Percentiles rank a stretch among this genome's conserved stretches.
Conservation (phyloP, 202 grass and related monocot genomes). For the Eragrostis tef region DNA sequence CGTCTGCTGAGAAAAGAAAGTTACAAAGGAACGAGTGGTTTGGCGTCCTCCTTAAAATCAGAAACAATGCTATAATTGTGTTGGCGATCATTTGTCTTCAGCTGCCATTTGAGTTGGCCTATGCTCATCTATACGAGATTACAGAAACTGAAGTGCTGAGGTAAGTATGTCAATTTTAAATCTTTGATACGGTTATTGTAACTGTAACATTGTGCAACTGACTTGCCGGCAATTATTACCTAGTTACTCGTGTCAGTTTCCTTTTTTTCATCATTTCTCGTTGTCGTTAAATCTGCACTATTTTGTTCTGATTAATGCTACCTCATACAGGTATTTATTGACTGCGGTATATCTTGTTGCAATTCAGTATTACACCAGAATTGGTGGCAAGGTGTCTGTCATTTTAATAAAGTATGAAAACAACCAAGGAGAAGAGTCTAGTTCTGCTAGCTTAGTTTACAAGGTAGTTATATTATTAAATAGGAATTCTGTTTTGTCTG, state of each 20-base stretch:
- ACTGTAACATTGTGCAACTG: background rate
- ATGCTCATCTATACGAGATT: conserved; percentile 95
- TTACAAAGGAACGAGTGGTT: conserved; percentile 94
- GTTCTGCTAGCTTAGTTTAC: conserved; percentile 96
- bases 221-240: conserved; percentile 32
- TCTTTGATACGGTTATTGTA: conserved; percentile 6
- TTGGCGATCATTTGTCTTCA: conserved; percentile 94
- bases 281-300: background rate
- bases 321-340: conserved; percentile 72
- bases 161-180: conserved; percentile 47
- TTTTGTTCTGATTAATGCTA: conserved; percentile 39
- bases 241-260: conserved; percentile 34
- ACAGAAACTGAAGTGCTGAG: conserved; percentile 68
- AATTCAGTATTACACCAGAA: conserved; percentile 96
- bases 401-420: conserved; percentile 96
- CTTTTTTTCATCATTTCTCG: conserved; percentile 8
- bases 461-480: conserved; percentile 68
- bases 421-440: conserved; percentile 93
- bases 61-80: conserved; percentile 89
- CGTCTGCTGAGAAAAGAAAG: conserved; percentile 68
- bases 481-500: conserved; percentile 11
- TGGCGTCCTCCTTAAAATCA: conserved; percentile 83
- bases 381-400: conserved; percentile 92
- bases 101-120: conserved; percentile 91
- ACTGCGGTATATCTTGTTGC: conserved; percentile 90